These are phyloP conservation scores for Ulvella scutata DNA, from an alignment of 139 green algal genomes.

Conservation along the genomic window DNA sequence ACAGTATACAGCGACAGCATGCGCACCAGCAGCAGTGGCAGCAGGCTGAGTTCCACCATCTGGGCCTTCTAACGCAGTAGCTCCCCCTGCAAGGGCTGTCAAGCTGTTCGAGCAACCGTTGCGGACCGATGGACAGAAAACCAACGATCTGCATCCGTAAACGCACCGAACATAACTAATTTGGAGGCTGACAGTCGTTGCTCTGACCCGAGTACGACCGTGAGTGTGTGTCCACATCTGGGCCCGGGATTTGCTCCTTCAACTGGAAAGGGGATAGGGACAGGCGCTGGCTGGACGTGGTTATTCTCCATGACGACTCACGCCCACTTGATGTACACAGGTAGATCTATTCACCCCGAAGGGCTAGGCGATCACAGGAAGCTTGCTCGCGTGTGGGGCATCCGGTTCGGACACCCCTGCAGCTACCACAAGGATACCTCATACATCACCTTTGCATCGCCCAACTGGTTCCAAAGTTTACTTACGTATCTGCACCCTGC, in stretches of 20 bases:
- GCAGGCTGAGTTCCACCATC: constrained; percentile 5
- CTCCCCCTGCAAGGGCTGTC: constrained; percentile 41
- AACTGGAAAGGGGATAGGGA: constrained; percentile 32
- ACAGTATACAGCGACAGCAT: neutral
- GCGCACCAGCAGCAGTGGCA: constrained; percentile 16
- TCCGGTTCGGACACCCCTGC: too few relatives aligned
- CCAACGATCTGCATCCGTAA: neutral
- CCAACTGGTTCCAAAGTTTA: too few relatives aligned
- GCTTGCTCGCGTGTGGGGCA: too few relatives aligned
- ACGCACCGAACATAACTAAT: constrained; percentile 77
- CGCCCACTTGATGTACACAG: too few relatives aligned
- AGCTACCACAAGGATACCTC: too few relatives aligned
- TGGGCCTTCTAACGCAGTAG: constrained; percentile 75
- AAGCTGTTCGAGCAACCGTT: neutral
- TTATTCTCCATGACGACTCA: neutral
- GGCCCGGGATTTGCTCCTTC: constrained; percentile 37
- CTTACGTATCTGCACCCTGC: too few relatives aligned
- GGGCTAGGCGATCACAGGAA: too few relatives aligned
- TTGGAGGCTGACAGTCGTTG: constrained; percentile 46
- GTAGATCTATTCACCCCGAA: too few relatives aligned
- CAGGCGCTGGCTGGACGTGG: constrained; percentile 8
- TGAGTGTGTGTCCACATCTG: constrained; percentile 86
- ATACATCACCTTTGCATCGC: too few relatives aligned
- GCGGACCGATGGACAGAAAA: neutral
- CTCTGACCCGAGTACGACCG: constrained; percentile 54